Evolutionary conservation across 345 rosid genomes (phyloP).

Genomic region (Ceriops decandra): DNA sequence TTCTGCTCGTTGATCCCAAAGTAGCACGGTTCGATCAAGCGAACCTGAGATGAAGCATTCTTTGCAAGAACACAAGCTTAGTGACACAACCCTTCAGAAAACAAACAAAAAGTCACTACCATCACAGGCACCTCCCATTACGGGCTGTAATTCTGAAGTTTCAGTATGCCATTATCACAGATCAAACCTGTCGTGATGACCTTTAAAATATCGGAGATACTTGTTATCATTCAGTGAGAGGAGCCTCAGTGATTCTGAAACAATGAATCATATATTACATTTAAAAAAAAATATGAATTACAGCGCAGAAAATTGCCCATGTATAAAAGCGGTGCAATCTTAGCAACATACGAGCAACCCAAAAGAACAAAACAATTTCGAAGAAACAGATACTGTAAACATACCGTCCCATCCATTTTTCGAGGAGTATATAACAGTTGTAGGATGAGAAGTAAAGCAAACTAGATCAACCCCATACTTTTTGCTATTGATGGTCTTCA

Average conservation of each 20-base stretch:
- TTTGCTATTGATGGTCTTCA: slow-evolving; percentile 94
- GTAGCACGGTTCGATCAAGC: slow-evolving; percentile 92
- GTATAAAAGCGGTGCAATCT: not conserved
- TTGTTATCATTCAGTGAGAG: slow-evolving; percentile 93
- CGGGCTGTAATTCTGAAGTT: slow-evolving; percentile 11
- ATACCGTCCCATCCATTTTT: slow-evolving; percentile 99
- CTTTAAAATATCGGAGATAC: slow-evolving; percentile 86
- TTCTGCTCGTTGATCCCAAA: slow-evolving; percentile 96
- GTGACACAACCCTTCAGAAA: slow-evolving; percentile 74
- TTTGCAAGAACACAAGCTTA: slow-evolving; percentile 79
- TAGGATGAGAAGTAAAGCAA: slow-evolving; percentile 81
- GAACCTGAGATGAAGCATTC: slow-evolving; percentile 93
- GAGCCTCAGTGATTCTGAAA: slow-evolving; percentile 78
- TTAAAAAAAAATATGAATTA: slow-evolving; percentile 3
- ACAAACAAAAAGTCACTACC: slow-evolving; percentile 3
- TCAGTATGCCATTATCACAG: slow-evolving; percentile 3
- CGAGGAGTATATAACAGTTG: slow-evolving; percentile 93
- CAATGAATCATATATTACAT: not conserved
- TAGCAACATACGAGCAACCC: not conserved
- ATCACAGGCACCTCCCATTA: not conserved
- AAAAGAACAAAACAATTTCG: not conserved
- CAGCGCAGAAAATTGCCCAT: not conserved
- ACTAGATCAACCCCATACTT: slow-evolving; percentile 97
- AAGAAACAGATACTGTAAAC: slow-evolving; percentile 8
- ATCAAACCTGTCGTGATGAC: slow-evolving; percentile 94